These are phyloP conservation scores for Diplodia corticola DNA, from an alignment of 2,329 filamentous ascomycete species.

Conservation along the genomic window DNA sequence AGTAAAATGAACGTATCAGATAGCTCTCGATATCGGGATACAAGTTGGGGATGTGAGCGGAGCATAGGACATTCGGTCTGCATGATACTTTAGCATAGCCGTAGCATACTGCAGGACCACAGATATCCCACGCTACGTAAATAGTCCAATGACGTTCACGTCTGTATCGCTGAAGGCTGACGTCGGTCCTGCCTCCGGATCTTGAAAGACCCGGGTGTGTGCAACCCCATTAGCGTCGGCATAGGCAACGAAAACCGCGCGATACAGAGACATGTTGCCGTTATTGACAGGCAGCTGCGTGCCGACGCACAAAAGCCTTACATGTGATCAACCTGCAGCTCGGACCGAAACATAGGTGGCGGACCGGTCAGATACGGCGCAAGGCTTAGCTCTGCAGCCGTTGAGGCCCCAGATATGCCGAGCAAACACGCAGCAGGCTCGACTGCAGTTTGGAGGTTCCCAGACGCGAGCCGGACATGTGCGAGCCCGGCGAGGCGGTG, in stretches of 20 bases:
- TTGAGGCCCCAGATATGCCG: not conserved
- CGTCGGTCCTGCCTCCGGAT: not conserved
- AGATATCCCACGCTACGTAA: not conserved
- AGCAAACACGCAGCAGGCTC: not conserved
- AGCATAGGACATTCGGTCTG: too few relatives aligned
- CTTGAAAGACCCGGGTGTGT: not conserved
- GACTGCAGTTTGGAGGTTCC: not conserved
- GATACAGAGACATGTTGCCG: not conserved
- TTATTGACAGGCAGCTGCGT: not conserved
- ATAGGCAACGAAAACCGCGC: not conserved
- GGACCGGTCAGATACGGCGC: not conserved
- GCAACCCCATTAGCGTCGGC: not conserved
- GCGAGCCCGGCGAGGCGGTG: not conserved
- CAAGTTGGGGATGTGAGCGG: too few relatives aligned
- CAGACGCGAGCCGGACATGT: not conserved
- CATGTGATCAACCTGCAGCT: not conserved
- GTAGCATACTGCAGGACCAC: not conserved
- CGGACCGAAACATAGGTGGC: not conserved
- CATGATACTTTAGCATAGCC: too few relatives aligned
- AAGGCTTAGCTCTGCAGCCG: not conserved
- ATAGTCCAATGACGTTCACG: not conserved
- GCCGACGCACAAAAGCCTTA: not conserved
- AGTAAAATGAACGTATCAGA: too few relatives aligned
- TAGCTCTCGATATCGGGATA: too few relatives aligned
- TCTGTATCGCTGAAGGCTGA: not conserved